Evolutionary conservation across 345 rosid species (phyloP).

Genomic region (Adansonia digitata): DNA sequence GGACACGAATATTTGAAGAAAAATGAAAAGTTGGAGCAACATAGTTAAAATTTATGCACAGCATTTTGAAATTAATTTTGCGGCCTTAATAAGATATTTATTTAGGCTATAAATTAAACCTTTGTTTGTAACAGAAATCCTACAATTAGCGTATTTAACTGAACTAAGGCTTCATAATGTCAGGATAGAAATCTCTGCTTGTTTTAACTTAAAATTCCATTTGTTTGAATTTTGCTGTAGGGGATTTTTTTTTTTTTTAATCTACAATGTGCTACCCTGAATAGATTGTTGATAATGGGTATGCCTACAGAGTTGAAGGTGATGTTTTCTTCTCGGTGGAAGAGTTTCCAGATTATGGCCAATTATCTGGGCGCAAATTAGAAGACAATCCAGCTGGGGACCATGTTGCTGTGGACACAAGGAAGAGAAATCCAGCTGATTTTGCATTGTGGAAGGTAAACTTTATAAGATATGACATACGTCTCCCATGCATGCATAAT

Average conservation of each 20-base stretch:
- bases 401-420: conserved; percentile 79
- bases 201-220: neutral
- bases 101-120: neutral
- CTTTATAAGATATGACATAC: neutral
- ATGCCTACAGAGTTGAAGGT: conserved; percentile 71
- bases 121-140: neutral
- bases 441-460: conserved; percentile 94
- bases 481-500: neutral
- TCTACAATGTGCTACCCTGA: neutral
- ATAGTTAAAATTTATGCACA: neutral
- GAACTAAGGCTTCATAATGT: neutral
- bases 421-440: conserved; percentile 93
- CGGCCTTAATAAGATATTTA: neutral
- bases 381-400: conserved; percentile 97
- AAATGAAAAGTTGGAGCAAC: no score
- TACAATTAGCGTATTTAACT: neutral
- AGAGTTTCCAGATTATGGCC: conserved; percentile 67
- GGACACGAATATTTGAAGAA: no score
- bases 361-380: conserved; percentile 73
- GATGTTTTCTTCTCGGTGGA: conserved; percentile 83
- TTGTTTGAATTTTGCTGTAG: neutral
- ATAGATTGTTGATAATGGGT: conserved; percentile 87
- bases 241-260: neutral
- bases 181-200: neutral
- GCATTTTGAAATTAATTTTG: neutral